Conservation (phyloP, 1,284 basidiomycete genomes). For the Cryptococcus sp. region DNA sequence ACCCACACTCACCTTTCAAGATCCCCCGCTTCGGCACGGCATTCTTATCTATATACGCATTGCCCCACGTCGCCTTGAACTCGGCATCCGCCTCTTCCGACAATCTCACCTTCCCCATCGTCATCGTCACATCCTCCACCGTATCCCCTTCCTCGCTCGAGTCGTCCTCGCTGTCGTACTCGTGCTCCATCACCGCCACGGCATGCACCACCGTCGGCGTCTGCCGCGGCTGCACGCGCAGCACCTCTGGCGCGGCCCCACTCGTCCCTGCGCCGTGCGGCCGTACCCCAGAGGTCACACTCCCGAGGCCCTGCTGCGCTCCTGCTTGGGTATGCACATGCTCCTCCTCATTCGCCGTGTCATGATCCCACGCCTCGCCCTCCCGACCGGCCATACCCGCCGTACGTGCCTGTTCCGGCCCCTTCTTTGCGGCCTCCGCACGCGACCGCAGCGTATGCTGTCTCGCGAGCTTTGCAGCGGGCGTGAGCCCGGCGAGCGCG, state of each 20-base stretch:
- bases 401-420: slow-evolving; percentile 23
- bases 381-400: slow-evolving; percentile 25
- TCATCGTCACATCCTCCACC: slow-evolving; percentile 69
- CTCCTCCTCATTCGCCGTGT: slow-evolving; percentile 59
- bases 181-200: slow-evolving; percentile 54
- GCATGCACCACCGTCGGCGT: slow-evolving; percentile 36
- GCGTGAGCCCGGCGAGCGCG: slow-evolving; percentile 74
- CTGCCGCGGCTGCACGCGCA: slow-evolving; percentile 24
- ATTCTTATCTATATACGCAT: slow-evolving; percentile 64
- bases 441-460: slow-evolving; percentile 72
- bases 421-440: slow-evolving; percentile 60
- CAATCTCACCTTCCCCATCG: slow-evolving; percentile 46
- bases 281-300: too few relatives aligned
- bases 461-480: slow-evolving; percentile 84
- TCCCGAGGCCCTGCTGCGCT: too few relatives aligned
- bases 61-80: slow-evolving; percentile 59
- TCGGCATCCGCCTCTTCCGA: slow-evolving; percentile 49
- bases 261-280: too few relatives aligned
- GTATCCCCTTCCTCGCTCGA: slow-evolving; percentile 39
- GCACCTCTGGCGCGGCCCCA: slow-evolving; percentile 22
- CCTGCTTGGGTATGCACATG: background rate
- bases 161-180: slow-evolving; percentile 64
- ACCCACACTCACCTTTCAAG: slow-evolving; percentile 70
- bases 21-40: slow-evolving; percentile 75
- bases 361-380: slow-evolving; percentile 66